Evolutionary conservation across 2,329 filamentous ascomycete species (phyloP).

Genomic region (Claviceps sp.): DNA sequence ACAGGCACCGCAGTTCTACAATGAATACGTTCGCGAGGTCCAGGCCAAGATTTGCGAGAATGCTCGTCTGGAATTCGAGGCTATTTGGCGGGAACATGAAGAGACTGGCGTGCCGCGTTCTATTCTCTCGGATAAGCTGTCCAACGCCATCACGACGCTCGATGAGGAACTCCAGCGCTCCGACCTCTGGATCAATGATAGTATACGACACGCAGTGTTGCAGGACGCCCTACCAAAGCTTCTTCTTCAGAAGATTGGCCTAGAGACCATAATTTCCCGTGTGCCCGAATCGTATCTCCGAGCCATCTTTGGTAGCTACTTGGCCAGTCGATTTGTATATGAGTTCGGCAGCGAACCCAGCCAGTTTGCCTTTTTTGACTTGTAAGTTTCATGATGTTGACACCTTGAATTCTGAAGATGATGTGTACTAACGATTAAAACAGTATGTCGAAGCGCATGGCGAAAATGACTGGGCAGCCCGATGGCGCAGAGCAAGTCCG

Average conservation of each 20-base stretch:
- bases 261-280: conserved; percentile 73
- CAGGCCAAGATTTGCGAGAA: conserved; percentile 87
- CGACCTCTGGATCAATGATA: conserved; percentile 75
- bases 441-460: conserved; percentile 55
- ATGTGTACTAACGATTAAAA: neutral
- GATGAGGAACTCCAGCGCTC: conserved; percentile 94
- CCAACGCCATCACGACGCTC: conserved; percentile 83
- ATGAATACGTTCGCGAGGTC: conserved; percentile 81
- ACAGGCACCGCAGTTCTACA: conserved; percentile 77
- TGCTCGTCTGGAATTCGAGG: conserved; percentile 87
- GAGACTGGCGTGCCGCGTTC: conserved; percentile 67
- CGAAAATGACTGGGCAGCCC: conserved; percentile 23
- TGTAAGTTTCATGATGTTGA: conserved; percentile 46
- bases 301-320: conserved; percentile 89
- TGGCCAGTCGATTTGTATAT: conserved; percentile 93
- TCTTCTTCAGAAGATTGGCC: conserved; percentile 75
- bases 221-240: conserved; percentile 75
- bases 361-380: conserved; percentile 98
- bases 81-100: conserved; percentile 92
- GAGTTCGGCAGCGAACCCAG: conserved; percentile 83
- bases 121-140: conserved; percentile 83
- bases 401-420: neutral
- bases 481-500: conserved; percentile 16
- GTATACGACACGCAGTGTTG: conserved; percentile 65
- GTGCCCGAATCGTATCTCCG: conserved; percentile 88